These are phyloP conservation scores for Scedosporium dehoogii DNA, from an alignment of 2,329 filamentous ascomycete species.

Conservation along the genomic window DNA sequence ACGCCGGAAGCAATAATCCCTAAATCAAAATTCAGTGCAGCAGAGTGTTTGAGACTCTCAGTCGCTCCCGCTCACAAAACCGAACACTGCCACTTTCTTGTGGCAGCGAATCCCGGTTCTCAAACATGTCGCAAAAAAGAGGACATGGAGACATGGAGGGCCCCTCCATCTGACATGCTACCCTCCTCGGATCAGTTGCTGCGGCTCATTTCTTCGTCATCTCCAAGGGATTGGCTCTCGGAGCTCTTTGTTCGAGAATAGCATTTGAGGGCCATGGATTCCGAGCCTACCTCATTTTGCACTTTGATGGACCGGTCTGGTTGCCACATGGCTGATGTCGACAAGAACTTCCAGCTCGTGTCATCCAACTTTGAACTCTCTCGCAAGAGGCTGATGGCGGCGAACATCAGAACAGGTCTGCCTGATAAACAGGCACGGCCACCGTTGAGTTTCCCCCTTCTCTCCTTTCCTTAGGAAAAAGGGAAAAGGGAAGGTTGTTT, in stretches of 20 bases:
- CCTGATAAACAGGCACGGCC: no score
- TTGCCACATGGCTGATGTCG: no score
- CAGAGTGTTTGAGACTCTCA: background rate
- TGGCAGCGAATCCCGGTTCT: background rate
- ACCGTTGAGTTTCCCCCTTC: no score
- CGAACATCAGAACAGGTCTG: no score
- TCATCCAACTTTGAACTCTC: no score
- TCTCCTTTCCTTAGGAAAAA: no score
- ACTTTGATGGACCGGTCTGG: no score
- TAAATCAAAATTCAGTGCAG: background rate
- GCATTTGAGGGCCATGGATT: background rate
- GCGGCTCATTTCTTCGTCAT: background rate
- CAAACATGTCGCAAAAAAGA: background rate
- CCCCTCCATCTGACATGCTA: background rate
- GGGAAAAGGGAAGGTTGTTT: no score
- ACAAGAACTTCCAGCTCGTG: no score
- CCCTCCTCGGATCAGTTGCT: background rate
- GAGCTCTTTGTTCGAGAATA: background rate
- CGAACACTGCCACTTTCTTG: background rate
- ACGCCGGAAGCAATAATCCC: background rate
- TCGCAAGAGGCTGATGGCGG: no score
- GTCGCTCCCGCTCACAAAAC: background rate
- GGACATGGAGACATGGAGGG: background rate
- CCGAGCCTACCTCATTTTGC: background rate
- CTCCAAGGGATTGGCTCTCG: conserved; percentile 2